Percentiles rank a stretch among this genome's conserved stretches.
These are phyloP conservation scores for Themeda triandra DNA, from an alignment of 176 grass and related monocot genomes.

Conservation along the genomic window DNA sequence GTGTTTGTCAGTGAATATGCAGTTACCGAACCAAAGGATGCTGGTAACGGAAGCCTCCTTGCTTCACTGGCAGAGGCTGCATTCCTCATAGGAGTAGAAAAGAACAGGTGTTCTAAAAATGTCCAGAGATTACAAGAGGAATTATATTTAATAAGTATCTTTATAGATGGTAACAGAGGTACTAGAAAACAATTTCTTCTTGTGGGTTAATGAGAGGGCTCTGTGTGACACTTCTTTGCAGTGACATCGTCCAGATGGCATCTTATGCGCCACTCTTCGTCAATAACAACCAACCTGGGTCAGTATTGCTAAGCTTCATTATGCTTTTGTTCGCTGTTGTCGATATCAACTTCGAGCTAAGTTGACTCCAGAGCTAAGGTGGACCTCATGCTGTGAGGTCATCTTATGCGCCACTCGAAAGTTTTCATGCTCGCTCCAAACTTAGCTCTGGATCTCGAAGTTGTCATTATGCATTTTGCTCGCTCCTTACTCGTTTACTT, in stretches of 20 bases:
- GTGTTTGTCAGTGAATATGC: slow-evolving; percentile 86
- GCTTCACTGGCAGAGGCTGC: slow-evolving; percentile 82
- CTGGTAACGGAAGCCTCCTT: slow-evolving; percentile 66
- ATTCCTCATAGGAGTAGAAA: slow-evolving; percentile 82
- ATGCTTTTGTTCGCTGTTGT: no score
- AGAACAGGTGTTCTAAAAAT: slow-evolving; percentile 54
- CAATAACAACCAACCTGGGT: slow-evolving; percentile 68
- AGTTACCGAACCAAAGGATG: slow-evolving; percentile 28
- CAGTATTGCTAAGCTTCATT: not conserved
- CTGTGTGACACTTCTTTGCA: slow-evolving; percentile 27
- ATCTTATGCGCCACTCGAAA: no score
- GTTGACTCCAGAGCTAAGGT: no score
- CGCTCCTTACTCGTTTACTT: not conserved
- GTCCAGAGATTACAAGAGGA: not conserved
- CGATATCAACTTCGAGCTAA: no score
- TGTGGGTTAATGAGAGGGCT: not conserved
- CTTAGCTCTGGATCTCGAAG: no score
- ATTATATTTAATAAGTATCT: not conserved
- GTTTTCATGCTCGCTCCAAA: no score
- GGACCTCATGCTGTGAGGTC: no score
- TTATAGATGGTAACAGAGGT: not conserved
- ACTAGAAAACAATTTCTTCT: not conserved
- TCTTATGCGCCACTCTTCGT: no score
- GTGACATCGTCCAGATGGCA: slow-evolving; percentile 68
- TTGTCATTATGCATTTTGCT: no score